Base-by-base conservation (phyloP, 345 rosid genomes). In the Eucalyptus victrix region DNA sequence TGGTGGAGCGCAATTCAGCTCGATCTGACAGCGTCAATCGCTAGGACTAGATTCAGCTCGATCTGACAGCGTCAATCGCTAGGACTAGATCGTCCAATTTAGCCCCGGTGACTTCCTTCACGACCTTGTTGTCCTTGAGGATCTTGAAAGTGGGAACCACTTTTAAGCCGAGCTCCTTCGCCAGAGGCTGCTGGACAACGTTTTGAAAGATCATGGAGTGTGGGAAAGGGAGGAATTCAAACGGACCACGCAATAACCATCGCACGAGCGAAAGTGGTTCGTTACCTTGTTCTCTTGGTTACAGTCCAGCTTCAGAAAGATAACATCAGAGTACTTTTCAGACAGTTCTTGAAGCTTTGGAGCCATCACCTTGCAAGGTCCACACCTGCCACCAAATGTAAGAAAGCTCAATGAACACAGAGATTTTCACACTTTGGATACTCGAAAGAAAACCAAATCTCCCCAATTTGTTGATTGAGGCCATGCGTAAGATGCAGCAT, bases 61-160 rank as follows among this genome's bases (percentile, higher is more conserved):
- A n/a, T n/a, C n/a, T n/a, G n/a, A n/a, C n/a, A n/a, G n/a, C n/a
- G 2, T 97, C 98, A 9, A 96, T 97, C 51, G 98, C 99, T 24
- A 87, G 81, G 83, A 96, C 91, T 32, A 97, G 86, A 80, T 96
- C 96, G 26, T 97, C 97, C 53, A 90, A 90, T 92, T 97, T 97
- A 40, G 99, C 97, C 24, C 99, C 99, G 0, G 93, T 95, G 12
- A 96, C 98, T 94, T 96, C 99, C 88, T 95, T 96, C 37, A 96
- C 93, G 26, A 96, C 83, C 90, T 95, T 94, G 85, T 69, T 92
- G 86, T 94, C 94, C 92, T 95, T 97, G 88, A 97, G 95, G 88
- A 97, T 94, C 95, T 97, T 97, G 91, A 97, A 97, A 2, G 99
- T 97, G 19, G 99, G 99, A 89, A 95, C 99, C 89, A 93, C 98